Evolutionary conservation across 306 rosid species (phyloP), one percentile per base, ranked within the genome.

Genomic region (Aeschynomene evenia): DNA sequence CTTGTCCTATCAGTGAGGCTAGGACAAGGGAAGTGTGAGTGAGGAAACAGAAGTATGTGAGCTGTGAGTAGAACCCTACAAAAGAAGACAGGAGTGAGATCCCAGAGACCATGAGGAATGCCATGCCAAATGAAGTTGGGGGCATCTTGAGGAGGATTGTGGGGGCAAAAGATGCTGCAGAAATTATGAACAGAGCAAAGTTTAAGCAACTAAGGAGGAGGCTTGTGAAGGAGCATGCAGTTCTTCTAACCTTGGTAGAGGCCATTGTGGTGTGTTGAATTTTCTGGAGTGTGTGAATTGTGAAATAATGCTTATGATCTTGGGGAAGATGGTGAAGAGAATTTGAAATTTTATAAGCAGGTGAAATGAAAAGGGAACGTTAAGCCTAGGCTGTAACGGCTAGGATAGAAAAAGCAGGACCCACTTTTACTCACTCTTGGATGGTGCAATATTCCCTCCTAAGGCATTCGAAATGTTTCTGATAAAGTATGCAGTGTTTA

Each of bases 71-170:
- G 89, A 88, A 88, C 31, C 97, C 91, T 4, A 83, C 68, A 9
- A 86, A 83, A 45, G 96, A 85, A 14, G 93, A 88, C 76, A 86
- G 58, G 8, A 91, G 63, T 3, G 97, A 91, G 68, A 85, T 72
- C 48, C 57, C 51, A 0, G 97, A 88, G 45, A 91, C 88, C 85
- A 82, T 67, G 24, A 91, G 81, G 51, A 88, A 73, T 8, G 97
- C 96, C 82, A 80, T 21, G 15, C 96, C 96, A 18, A 87, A 76
- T 0, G 91, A 85, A 2, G 97, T 91, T 14, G 97, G 97, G 2
- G 96, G 96, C 77, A 61, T 79, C 20, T 86, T 82, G 71, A 91
- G 91, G 77, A 91, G 89, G 53, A 88, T 42, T 0, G 78, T 82
- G 24, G 97, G 97, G 21, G 86, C 88, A 6, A 86, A 58, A 16